Evolutionary conservation across 139 green algal genomes (phyloP).

Genomic region (Closterium sp.): DNA sequence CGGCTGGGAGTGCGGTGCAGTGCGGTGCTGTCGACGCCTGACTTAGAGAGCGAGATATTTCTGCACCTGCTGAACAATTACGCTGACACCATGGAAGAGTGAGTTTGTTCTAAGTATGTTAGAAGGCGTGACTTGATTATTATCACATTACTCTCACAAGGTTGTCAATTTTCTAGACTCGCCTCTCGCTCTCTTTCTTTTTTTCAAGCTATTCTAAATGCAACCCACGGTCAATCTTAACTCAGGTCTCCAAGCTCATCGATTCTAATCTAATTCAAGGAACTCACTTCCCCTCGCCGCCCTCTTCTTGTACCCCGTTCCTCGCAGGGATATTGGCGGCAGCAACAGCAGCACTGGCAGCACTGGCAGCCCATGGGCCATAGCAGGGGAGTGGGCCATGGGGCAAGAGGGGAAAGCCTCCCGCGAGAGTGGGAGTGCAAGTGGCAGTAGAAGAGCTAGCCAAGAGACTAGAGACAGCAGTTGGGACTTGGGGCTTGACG

Average conservation of each 20-base stretch:
- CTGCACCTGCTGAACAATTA: slow-evolving; percentile 70
- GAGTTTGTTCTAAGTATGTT: too few relatives aligned
- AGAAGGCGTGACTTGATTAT: too few relatives aligned
- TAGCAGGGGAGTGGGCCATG: neutral
- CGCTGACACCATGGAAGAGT: neutral
- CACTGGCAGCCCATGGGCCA: neutral
- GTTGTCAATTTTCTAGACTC: too few relatives aligned
- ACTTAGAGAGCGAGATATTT: slow-evolving; percentile 85
- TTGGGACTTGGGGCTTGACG: neutral
- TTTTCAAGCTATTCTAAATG: too few relatives aligned
- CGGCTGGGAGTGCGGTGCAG: slow-evolving; percentile 65
- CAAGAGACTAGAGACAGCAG: neutral
- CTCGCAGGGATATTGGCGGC: neutral
- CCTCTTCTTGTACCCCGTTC: neutral
- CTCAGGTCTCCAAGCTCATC: too few relatives aligned
- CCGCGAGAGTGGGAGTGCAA: neutral
- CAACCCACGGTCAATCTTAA: too few relatives aligned
- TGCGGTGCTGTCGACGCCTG: slow-evolving; percentile 62
- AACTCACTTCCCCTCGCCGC: neutral
- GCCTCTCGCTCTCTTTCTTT: too few relatives aligned
- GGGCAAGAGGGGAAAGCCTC: neutral
- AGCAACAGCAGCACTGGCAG: neutral
- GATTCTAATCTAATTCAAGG: too few relatives aligned
- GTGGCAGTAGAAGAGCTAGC: too few relatives aligned
- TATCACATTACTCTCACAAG: too few relatives aligned